Conservation (phyloP, 2,329 filamentous ascomycete species). For the Teratosphaeria destructans region DNA sequence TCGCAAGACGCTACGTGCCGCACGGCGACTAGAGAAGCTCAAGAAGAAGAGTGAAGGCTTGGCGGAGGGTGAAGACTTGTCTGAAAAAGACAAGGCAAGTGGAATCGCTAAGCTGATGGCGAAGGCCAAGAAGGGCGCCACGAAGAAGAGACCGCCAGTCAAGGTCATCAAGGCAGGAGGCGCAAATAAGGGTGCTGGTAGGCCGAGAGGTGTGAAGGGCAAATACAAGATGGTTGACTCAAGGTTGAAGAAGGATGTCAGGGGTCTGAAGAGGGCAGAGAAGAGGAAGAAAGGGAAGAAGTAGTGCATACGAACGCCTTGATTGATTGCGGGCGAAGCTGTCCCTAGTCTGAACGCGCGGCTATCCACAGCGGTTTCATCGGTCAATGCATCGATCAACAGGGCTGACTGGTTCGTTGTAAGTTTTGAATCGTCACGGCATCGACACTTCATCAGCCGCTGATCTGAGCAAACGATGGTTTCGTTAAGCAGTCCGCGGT, state of each 20-base stretch:
- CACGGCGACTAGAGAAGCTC: conserved; percentile 81
- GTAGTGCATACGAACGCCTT: background rate
- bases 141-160: conserved; percentile 66
- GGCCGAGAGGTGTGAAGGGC: conserved; percentile 86
- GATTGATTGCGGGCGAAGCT: background rate
- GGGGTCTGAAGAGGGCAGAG: conserved; percentile 69
- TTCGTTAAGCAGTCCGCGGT: too few species aligned
- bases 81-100: conserved; percentile 89
- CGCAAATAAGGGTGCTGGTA: conserved; percentile 72
- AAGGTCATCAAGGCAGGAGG: conserved; percentile 85
- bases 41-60: conserved; percentile 94
- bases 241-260: conserved; percentile 90
- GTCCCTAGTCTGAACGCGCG: background rate
- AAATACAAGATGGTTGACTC: conserved; percentile 96
- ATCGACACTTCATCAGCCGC: too few species aligned
- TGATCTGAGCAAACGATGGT: too few species aligned
- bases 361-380: too few species aligned
- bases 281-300: conserved; percentile 49
- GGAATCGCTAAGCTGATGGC: conserved; percentile 73
- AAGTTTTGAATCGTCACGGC: too few species aligned
- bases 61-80: conserved; percentile 80
- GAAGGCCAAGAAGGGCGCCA: conserved; percentile 46
- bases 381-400: too few species aligned
- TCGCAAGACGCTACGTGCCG: conserved; percentile 92
- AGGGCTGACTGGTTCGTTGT: too few species aligned